phyloP scores from a whole-genome alignment of 1,284 basidiomycete species.

The Trichosporon sp. region DNA sequence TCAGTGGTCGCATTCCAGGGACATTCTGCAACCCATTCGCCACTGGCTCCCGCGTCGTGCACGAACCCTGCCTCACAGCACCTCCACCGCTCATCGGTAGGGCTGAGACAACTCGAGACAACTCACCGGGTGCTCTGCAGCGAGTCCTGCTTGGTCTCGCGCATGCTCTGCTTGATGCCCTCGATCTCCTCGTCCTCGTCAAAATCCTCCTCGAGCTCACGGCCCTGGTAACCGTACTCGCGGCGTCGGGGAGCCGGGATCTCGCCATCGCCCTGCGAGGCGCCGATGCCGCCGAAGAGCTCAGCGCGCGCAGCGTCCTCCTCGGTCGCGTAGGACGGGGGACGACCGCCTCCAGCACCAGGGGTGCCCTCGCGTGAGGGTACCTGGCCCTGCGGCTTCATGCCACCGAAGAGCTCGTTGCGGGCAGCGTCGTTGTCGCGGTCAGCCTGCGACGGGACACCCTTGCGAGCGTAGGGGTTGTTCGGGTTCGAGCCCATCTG shows the following conservation, averaged over 20 bases:
- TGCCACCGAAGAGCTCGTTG: conserved; percentile 60
- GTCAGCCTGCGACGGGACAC: conserved; percentile 12
- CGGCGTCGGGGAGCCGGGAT: conserved; percentile 50
- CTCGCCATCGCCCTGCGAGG: conserved; percentile 57
- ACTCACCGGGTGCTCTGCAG: conserved; percentile 74
- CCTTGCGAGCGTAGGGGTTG: conserved; percentile 32
- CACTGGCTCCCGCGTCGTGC: background rate
- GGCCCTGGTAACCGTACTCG: conserved; percentile 53
- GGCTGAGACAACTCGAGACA: background rate
- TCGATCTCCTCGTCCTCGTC: conserved; percentile 90
- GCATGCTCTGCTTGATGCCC: conserved; percentile 91
- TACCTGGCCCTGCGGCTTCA: conserved; percentile 13
- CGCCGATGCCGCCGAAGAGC: conserved; percentile 43
- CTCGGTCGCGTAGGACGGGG: conserved; percentile 17
- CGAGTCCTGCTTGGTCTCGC: conserved; percentile 89
- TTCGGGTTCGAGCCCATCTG: conserved; percentile 58
- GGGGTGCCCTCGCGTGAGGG: conserved; percentile 3
- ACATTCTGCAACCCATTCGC: conserved; percentile 4
- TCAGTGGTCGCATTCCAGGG: conserved; percentile 18
- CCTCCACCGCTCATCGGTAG: conserved; percentile 11
- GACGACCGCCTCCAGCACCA: background rate
- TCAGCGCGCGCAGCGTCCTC: conserved; percentile 69
- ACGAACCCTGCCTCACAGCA: background rate
- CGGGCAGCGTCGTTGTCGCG: conserved; percentile 63
- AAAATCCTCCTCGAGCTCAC: conserved; percentile 65